Percentiles rank a stretch among this genome's conserved stretches.
phyloP scores from a whole-genome alignment of 2,329 filamentous ascomycete genomes.

The Penicillium paneum region DNA sequence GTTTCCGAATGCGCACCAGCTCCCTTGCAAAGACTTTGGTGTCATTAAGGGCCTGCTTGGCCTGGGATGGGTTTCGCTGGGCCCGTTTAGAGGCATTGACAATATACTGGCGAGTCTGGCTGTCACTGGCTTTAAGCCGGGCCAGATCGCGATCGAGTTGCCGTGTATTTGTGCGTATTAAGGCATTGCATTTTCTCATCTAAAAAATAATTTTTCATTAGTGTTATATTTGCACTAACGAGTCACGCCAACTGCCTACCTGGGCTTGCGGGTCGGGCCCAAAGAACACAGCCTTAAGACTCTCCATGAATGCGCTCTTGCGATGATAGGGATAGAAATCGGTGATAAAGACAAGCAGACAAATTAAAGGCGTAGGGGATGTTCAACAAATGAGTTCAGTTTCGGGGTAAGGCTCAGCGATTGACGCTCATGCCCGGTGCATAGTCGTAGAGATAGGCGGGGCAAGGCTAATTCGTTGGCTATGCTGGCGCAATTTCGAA shows the following conservation, averaged over 20 bases:
- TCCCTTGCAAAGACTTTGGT: conserved; percentile 85
- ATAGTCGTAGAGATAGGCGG: conserved; percentile 9
- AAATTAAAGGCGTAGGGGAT: background rate
- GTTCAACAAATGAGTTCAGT: background rate
- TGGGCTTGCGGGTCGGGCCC: conserved; percentile 92
- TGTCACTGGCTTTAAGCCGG: conserved; percentile 72
- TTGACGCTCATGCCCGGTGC: conserved; percentile 4
- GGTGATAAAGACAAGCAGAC: background rate
- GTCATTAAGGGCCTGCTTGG: conserved; percentile 75
- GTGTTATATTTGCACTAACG: background rate
- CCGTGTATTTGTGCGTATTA: conserved; percentile 85
- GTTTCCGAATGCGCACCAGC: conserved; percentile 76
- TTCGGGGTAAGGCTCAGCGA: background rate
- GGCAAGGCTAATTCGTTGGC: background rate
- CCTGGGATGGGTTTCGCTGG: conserved; percentile 73
- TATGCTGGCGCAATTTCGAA: background rate
- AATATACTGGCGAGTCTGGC: conserved; percentile 82
- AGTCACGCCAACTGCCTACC: conserved; percentile 51
- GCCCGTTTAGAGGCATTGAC: conserved; percentile 76
- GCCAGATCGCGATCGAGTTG: conserved; percentile 92
- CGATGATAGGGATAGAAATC: background rate
- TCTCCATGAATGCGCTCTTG: conserved; percentile 65
- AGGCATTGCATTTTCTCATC: conserved; percentile 91
- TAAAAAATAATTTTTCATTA: conserved; percentile 39
- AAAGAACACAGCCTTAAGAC: conserved; percentile 79